Evolutionary conservation across 1,284 basidiomycete genomes (phyloP), one percentile per base, ranked within the genome.

Genomic region (Afroboletus lepidellus): DNA sequence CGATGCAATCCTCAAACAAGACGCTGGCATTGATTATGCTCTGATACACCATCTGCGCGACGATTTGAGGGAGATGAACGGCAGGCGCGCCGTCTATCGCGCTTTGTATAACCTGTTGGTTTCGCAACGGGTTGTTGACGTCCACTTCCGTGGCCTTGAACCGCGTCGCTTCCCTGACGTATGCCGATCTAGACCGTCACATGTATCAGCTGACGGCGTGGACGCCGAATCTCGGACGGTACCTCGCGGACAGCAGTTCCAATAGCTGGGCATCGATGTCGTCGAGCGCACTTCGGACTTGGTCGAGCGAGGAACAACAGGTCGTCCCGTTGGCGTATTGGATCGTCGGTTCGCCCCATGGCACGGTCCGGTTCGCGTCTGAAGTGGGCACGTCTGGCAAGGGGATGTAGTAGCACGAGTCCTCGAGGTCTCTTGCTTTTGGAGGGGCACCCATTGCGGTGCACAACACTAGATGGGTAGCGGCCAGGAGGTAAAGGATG

Each of bases 91-190:
- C 32, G 18, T 63, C 43, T 43, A 61, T 45, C 15, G 62, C 62
- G 3, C 21, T 54, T n/a, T 60, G 50, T 41, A 63, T 52, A 25
- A 60, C 55, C 24, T 64, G 41, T 30, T 52, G 21, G 29, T 59
- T 50, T 18, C 60, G 50, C 8, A 50, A 46, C 15, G 52, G 60
- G 24, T 42, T 33, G 16, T 58, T 49, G 36, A 62, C 36, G 12
- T 25, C 51, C 21, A 36, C 27, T 53, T 43, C 36, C 8, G 52
- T 62, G n/a, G 33, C 23, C 34, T 58, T 60, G 52, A 64, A 64
- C 23, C 62, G 60, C n/a, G 58, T 54, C 12, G 62, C 62, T 50
- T 62, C 62, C 33, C 58, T 41, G 12, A 62, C 58, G 29, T 64
- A 64, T 11, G 48, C 50, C n/a, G 56, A 27, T 36, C 61, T 64